Base-by-base conservation (phyloP, 495 filamentous ascomycete genomes). In the Penicillium maclennaniae region DNA sequence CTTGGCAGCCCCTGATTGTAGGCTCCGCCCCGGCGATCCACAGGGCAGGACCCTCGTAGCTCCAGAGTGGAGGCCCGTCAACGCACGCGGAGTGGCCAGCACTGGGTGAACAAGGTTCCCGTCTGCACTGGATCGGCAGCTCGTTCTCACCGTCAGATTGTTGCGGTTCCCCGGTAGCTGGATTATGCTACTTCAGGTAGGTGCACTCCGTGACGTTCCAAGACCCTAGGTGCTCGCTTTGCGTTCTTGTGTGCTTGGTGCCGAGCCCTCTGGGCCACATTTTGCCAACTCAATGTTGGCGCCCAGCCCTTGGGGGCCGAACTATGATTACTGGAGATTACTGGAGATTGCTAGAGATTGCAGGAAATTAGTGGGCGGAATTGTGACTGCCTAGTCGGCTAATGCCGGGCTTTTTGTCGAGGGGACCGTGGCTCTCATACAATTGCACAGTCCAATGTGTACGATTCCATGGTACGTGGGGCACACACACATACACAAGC, bases 41-140 rank as follows among this genome's bases (percentile, higher is more conserved):
- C 51, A 47, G 25, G 6, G 31, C 17, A 37, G 12, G 38, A 40
- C 45, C 51, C 20, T 28, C 34, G 37, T 49, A 48, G 45, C 45
- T 48, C 28, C 39, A 7, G n/a, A 41, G 45, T 48, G 51, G 39
- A 43, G 48, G 39, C 38, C 26, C 17, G 8, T 23, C 36, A 27
- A 38, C 15, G 44, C 16, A 23, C 37, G 17, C 19, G 45, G 43
- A 53, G 15, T 53, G 36, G 44, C 34, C 36, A 25, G 48, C 21
- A 31, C 6, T n/a, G 3, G 6, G 12, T n/a, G 23, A 19, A 43
- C 20, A 34, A 34, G 43, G 49, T 45, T 51, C 28, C 28, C 15
- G 14, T 43, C n/a, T 23, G 40, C 16, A 19, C 39, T 54, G 27
- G 51, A 54, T 54, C 51, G 44, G 38, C 51, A 37, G 45, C 27